A percentile compares a stretch with the other conserved stretches of the same genome.
phyloP scores from a whole-genome alignment of 148 eudicot species.

The Pouteria glomerata region DNA sequence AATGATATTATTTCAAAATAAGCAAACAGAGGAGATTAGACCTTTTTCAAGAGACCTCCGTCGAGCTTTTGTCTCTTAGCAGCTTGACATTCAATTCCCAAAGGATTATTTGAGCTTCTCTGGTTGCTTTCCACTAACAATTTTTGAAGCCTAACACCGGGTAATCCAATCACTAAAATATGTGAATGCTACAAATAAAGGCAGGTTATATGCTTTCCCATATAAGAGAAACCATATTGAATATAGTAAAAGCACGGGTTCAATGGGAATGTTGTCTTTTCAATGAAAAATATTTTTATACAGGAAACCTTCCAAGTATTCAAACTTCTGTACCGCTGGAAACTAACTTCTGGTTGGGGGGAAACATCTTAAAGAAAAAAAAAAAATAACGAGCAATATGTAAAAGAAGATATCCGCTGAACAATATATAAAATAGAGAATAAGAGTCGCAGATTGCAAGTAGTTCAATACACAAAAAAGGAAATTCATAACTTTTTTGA shows the following conservation, averaged over 20 bases:
- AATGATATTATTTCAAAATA: background rate
- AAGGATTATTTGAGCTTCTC: conserved; percentile 24
- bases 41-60: conserved; percentile 60
- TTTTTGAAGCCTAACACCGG: conserved; percentile 28
- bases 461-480: background rate
- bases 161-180: background rate
- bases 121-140: conserved; percentile 22
- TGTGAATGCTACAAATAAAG: background rate
- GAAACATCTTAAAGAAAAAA: background rate
- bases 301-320: background rate
- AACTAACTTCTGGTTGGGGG: background rate
- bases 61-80: conserved; percentile 94
- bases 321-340: background rate
- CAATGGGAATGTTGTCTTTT: background rate
- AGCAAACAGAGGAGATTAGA: conserved; percentile 1
- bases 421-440: background rate
- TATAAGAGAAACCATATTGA: background rate
- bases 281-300: background rate
- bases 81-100: conserved; percentile 71
- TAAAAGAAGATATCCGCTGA: background rate
- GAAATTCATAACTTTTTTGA: background rate
- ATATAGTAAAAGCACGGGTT: background rate
- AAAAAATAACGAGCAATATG: background rate
- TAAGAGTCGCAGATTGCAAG: background rate
- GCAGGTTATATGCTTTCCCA: background rate